Conservation (phyloP, 495 filamentous ascomycete genomes). For the Aspergillus heteromorphus region DNA sequence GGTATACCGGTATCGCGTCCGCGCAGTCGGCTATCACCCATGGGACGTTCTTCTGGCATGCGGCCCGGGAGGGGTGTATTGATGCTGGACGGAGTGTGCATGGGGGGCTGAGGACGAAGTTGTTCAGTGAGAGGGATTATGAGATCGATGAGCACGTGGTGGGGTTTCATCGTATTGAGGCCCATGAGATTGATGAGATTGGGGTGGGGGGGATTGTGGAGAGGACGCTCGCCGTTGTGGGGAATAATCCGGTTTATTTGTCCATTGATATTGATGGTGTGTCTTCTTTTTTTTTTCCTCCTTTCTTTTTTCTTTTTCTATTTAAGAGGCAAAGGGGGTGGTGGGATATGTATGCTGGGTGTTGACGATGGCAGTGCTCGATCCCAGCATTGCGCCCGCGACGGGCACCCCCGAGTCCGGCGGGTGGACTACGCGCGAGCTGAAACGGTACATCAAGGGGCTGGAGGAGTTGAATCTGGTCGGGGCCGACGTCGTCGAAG, state of each 20-base stretch:
- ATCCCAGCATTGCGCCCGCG: conserved; percentile 24
- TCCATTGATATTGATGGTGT: conserved; percentile 26
- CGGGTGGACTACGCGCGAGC: conserved; percentile 28
- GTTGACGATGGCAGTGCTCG: conserved; percentile 13
- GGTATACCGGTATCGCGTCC: conserved; percentile 20
- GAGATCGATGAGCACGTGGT: conserved; percentile 18
- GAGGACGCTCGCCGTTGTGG: conserved; percentile 12
- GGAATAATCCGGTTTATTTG: conserved; percentile 21
- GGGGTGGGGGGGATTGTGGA: conserved; percentile 19
- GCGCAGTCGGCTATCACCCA: conserved; percentile 27
- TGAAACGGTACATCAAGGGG: conserved; percentile 22
- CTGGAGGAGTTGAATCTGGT: conserved; percentile 25
- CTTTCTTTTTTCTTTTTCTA: neutral
- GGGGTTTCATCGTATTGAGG: conserved; percentile 19
- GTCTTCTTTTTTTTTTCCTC: neutral
- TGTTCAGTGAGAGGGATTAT: conserved; percentile 21
- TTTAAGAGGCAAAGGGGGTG: neutral
- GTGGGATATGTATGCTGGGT: neutral
- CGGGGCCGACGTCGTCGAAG: conserved; percentile 37
- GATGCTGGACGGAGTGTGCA: conserved; percentile 22
- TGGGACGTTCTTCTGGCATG: conserved; percentile 31
- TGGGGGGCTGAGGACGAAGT: conserved; percentile 19
- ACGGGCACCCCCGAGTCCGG: conserved; percentile 28
- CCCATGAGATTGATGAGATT: conserved; percentile 25
- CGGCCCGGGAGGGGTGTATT: conserved; percentile 18